Evolutionary conservation across 768 basidiomycete species (phyloP).

Genomic region (Lentinus brumalis): DNA sequence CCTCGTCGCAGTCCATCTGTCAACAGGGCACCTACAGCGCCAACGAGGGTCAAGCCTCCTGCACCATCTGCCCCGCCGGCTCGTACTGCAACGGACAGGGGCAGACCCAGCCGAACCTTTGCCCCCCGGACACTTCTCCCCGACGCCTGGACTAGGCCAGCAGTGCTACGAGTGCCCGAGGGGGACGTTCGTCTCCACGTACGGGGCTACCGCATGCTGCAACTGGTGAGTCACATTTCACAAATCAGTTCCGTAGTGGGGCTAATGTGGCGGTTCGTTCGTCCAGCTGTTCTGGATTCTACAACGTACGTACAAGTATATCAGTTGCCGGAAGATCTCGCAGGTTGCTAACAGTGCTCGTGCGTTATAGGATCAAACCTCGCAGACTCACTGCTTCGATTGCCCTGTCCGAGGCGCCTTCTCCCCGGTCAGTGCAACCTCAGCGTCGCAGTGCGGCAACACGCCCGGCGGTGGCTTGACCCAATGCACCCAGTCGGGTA

Average conservation of each 20-base stretch:
- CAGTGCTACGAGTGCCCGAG: slow-evolving; percentile 18
- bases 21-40: slow-evolving; percentile 22
- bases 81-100: slow-evolving; percentile 23
- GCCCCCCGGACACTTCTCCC: slow-evolving; percentile 19
- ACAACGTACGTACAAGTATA: slow-evolving; percentile 3
- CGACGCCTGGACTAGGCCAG: slow-evolving; percentile 12
- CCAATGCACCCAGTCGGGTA: slow-evolving; percentile 10
- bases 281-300: slow-evolving; percentile 23
- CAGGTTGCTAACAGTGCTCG: neutral
- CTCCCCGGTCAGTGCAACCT: slow-evolving; percentile 17
- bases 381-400: slow-evolving; percentile 22
- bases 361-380: slow-evolving; percentile 10
- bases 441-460: slow-evolving; percentile 13
- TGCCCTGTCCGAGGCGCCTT: slow-evolving; percentile 21
- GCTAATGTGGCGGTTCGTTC: neutral
- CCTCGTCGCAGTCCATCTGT: slow-evolving; percentile 18
- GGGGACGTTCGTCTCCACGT: slow-evolving; percentile 17
- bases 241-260: neutral
- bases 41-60: slow-evolving; percentile 11
- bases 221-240: slow-evolving; percentile 13
- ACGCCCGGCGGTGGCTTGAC: slow-evolving; percentile 12
- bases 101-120: slow-evolving; percentile 12
- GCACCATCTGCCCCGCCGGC: slow-evolving; percentile 24
- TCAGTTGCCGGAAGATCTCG: too few relatives aligned
- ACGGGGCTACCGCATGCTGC: slow-evolving; percentile 25